phyloP scores from a whole-genome alignment of 371 early-diverging fungal species.

The Mortierella polycephala region DNA sequence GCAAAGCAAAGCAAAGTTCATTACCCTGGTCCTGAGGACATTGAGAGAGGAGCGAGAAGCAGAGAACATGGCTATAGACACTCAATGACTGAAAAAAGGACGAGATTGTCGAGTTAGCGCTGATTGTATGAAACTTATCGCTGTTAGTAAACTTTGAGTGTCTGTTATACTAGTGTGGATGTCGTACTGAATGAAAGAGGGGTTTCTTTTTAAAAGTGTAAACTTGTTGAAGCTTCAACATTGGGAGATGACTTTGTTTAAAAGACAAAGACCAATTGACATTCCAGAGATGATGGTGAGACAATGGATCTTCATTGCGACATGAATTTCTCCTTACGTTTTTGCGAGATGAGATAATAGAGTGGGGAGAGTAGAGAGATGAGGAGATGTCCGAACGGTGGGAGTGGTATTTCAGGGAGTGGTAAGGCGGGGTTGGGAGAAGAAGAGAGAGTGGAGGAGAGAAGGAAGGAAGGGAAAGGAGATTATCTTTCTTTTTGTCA shows the following conservation, averaged over 20 bases:
- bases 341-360: neutral
- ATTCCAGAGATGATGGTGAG: neutral
- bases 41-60: conserved; percentile 42
- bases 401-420: too few species aligned
- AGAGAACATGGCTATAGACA: conserved; percentile 27
- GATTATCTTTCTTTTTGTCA: too few species aligned
- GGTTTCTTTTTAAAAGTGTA: too few species aligned
- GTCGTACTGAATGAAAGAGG: too few species aligned
- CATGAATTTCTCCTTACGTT: too few species aligned
- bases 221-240: too few species aligned
- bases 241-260: too few species aligned
- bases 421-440: neutral
- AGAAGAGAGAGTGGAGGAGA: conserved; percentile 4
- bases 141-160: too few species aligned
- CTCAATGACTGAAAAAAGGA: neutral
- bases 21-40: conserved; percentile 50
- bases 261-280: neutral
- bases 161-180: neutral
- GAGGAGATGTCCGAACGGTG: neutral
- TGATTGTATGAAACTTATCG: neutral
- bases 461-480: neutral
- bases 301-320: too few species aligned
- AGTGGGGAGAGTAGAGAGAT: conserved; percentile 3
- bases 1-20: neutral
- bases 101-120: neutral